Evolutionary conservation across 1,284 basidiomycete species (phyloP), one percentile per base, ranked within the genome.

Genomic region (Golubevia pallescens): DNA sequence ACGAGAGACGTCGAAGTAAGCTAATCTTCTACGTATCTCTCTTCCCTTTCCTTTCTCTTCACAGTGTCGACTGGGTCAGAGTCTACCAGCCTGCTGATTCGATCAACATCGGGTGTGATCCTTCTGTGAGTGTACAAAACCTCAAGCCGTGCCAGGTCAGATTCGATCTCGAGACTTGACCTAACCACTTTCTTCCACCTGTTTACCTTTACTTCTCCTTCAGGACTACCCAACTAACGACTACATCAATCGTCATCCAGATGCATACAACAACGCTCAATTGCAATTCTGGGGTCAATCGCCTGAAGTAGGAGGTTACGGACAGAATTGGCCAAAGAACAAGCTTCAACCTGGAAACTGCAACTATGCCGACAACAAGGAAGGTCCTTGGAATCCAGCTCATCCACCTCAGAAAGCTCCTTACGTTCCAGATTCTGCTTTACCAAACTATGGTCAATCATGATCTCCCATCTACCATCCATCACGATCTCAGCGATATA

Each of bases 191-290:
- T 28, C 28, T 28, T 28, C 28, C 28, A 28, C 28, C 28, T 28
- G 28, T 28, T 28, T 28, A 28, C 28, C 57, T 58, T n/a, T n/a
- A 16, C 21, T 16, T 24, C 57, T 24, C 16, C 16, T 28, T 28
- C 19, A 21, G 10, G 48, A 58, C 21, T 69, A 59, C 32, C 81
- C 78, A 1, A 82, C 80, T 1, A 63, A 61, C 6, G 78, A 71
- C 10, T 84, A 84, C 59, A 84, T 84, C 55, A 61, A 80, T 24
- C 63, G 68, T 24, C 74, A 84, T 62, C 48, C 58, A 13, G 75
- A 75, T 21, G 79, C 74, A 2, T 84, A 84, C 61, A 70, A 56
- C n/a, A 80, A 84, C 62, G 58, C 70, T 8, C 72, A 81, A 56
- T 48, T 77, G 13, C 81, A 78, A 2, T 70, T 68, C 4, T 84